Conservation (phyloP, 768 basidiomycete genomes). For the Trametes coccinea region DNA sequence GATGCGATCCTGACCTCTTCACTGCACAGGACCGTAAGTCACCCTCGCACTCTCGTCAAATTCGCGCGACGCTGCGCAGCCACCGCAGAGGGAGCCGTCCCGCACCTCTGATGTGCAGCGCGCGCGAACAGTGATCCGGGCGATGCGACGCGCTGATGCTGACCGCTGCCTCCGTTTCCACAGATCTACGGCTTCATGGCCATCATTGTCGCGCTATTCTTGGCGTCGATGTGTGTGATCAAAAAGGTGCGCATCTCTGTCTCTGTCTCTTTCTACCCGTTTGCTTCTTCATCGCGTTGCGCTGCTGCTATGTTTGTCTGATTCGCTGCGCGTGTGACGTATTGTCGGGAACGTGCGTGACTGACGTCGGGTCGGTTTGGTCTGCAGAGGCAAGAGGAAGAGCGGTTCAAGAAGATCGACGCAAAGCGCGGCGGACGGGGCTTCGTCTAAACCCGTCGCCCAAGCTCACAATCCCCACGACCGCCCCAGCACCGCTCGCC, state of each 20-base stretch:
- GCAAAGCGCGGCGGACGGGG: constrained; percentile 84
- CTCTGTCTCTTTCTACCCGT: not conserved
- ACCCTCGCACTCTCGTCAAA: not conserved
- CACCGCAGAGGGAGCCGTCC: not conserved
- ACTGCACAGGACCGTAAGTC: constrained; percentile 18
- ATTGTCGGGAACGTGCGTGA: not conserved
- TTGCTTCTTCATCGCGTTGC: not conserved
- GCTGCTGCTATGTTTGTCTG: not conserved
- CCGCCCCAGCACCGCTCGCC: not conserved
- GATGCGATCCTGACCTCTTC: not conserved
- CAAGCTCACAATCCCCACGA: too few relatives aligned
- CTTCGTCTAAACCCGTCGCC: constrained; percentile 58
- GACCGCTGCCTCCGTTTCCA: constrained; percentile 8
- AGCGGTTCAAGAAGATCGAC: constrained; percentile 88
- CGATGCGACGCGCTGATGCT: constrained; percentile 3
- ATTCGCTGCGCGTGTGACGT: not conserved
- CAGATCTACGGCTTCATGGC: constrained; percentile 85
- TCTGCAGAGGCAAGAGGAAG: constrained; percentile 69
- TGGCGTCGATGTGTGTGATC: constrained; percentile 85
- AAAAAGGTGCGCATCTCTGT: constrained; percentile 61
- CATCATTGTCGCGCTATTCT: constrained; percentile 69
- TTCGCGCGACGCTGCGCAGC: not conserved
- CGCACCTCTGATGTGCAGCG: not conserved
- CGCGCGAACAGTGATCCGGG: not conserved
- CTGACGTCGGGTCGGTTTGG: not conserved